These are phyloP conservation scores for Yarrowia osloensis DNA, from an alignment of 805 yeast genomes.

Conservation along the genomic window DNA sequence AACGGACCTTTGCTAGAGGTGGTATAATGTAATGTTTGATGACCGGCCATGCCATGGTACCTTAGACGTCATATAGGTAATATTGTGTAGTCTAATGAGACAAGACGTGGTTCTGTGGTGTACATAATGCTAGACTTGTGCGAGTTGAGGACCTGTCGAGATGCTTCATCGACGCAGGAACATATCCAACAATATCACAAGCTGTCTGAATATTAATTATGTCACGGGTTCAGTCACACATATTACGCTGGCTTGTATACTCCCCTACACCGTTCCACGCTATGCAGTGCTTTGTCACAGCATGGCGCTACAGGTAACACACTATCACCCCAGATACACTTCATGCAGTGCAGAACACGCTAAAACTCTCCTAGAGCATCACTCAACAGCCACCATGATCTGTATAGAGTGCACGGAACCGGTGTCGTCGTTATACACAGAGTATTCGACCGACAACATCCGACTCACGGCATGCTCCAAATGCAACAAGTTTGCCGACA, in stretches of 20 bases:
- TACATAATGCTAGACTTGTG: no score
- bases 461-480: constrained; percentile 71
- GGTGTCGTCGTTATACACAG: constrained; percentile 64
- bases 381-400: constrained; percentile 56
- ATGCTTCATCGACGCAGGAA: no score
- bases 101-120: no score
- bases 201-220: no score
- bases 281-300: no score
- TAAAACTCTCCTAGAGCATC: neutral
- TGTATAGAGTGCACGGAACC: constrained; percentile 84
- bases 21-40: constrained; percentile 13
- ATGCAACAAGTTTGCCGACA: constrained; percentile 79
- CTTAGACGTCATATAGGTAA: neutral
- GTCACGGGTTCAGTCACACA: no score
- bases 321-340: neutral
- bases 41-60: constrained; percentile 1
- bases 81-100: neutral
- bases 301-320: no score
- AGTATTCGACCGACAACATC: constrained; percentile 75
- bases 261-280: no score
- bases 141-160: no score
- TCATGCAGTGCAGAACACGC: neutral
- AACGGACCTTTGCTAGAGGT: constrained; percentile 2
- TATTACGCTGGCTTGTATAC: no score
- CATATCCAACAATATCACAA: no score